Evolutionary conservation across 2,329 filamentous ascomycete genomes (phyloP), one percentile per base, ranked within the genome.

Genomic region (Colletotrichum nymphaeae): DNA sequence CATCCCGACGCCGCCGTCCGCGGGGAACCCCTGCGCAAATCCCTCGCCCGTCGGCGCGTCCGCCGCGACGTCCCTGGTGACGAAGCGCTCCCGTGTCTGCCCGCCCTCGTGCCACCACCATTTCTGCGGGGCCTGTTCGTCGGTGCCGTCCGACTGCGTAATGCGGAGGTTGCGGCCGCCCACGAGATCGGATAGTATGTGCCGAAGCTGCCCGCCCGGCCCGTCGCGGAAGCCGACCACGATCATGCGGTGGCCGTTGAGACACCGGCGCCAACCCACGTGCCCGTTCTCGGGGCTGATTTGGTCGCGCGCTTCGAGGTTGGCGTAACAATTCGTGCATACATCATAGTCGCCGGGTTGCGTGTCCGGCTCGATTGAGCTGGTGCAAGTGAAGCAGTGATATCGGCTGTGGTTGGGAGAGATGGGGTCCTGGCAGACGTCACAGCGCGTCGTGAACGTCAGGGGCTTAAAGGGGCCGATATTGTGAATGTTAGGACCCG

Each of bases 211-310:
- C 0, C 93, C 93, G 28, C 90, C 89, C 22, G 89, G 88, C 37
- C 88, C 87, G 67, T 94, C 92, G 72, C 93, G 88, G 78, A 96
- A 98, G 0, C 91, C 92, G 12, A 97, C 86, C 12, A 97, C 85
- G 0, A 92, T 90, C 95, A 98, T 98, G 37, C 95, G 90, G 79
- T 98, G 96, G 5, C 93, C 93, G 55, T 88, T 87, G 1, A 92
- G 87, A 80, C 96, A 98, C 62, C 95, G 89, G 12, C 95, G 89
- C 96, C 96, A 98, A 3, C 95, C 95, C 12, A 87, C 88, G 5
- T 91, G 87, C 0, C 95, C 95, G 76, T 98, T 95, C 74, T 95
- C 93, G 22, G 86, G 84, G 68, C 90, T 91, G 74, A 98, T 92
- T 58, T 90, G 90, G 9, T 89, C 88, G 0, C 88, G 88, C 2